Conservation (phyloP, 2,329 filamentous ascomycete genomes). For the Aspergillus sp. region DNA sequence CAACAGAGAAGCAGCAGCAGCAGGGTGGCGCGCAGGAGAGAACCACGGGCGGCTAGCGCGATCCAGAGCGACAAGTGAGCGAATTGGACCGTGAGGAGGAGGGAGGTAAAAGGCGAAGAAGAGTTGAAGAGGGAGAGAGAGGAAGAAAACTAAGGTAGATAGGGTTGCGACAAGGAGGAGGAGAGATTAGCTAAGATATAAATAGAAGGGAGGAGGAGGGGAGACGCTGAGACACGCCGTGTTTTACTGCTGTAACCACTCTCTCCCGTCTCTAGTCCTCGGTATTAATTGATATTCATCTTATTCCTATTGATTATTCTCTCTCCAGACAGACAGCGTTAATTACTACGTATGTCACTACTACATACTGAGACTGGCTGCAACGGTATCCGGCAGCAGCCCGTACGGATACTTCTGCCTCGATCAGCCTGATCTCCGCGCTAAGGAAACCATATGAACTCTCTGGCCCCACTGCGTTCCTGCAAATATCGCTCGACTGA, state of each 20-base stretch:
- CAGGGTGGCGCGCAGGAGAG: conserved; percentile 4
- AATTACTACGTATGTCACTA: no score
- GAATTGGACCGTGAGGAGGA: conserved; percentile 12
- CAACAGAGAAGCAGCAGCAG: conserved; percentile 4
- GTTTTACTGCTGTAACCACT: conserved; percentile 1
- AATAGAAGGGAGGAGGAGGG: conserved; percentile 7
- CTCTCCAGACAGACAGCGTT: neutral
- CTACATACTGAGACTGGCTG: no score
- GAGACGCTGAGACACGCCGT: conserved; percentile 3
- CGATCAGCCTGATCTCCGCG: no score
- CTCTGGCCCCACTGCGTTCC: no score
- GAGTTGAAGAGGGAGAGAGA: neutral
- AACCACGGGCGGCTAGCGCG: conserved; percentile 7
- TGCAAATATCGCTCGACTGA: no score
- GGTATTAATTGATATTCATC: neutral
- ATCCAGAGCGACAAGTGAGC: conserved; percentile 15
- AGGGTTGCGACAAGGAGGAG: conserved; percentile 3
- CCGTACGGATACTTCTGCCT: no score
- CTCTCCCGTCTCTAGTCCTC: neutral
- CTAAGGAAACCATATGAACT: no score
- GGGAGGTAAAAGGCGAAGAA: conserved; percentile 22
- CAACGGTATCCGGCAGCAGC: no score
- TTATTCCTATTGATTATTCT: neutral
- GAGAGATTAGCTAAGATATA: conserved; percentile 4
- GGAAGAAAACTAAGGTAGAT: conserved; percentile 2